Conservation (phyloP, 257 asterid species). For the Nicotiana tomentosiformis region DNA sequence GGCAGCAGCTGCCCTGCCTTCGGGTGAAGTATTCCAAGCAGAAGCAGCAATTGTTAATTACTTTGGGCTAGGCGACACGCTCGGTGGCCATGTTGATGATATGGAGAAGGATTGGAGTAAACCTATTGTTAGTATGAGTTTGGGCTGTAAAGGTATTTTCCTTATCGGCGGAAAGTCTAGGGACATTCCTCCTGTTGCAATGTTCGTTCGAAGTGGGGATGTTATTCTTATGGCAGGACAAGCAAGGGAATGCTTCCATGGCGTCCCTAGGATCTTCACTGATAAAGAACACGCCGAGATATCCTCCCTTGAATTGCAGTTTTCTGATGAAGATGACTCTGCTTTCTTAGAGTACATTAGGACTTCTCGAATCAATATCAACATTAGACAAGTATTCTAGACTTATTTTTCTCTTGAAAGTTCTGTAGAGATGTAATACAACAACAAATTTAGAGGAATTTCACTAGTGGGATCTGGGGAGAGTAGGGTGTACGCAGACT, state of each 20-base stretch:
- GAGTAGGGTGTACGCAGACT: rapidly evolving
- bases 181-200: conserved; percentile 67
- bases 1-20: conserved; percentile 81
- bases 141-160: conserved; percentile 96
- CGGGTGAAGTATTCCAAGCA: conserved; percentile 64
- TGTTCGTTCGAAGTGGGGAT: conserved; percentile 95
- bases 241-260: conserved; percentile 96
- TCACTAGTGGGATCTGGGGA: too few species aligned
- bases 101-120: conserved; percentile 99
- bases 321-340: conserved; percentile 37
- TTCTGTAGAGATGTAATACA: neutral
- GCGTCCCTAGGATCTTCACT: conserved; percentile 84
- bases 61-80: conserved; percentile 80
- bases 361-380: conserved; percentile 88
- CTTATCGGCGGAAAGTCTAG: conserved; percentile 89
- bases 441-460: too few species aligned
- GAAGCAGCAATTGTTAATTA: conserved; percentile 98
- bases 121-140: conserved; percentile 96
- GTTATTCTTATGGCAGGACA: conserved; percentile 84
- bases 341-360: conserved; percentile 55
- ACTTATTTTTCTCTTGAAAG: neutral
- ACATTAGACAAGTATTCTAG: conserved; percentile 82
- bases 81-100: conserved; percentile 99
- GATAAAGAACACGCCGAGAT: conserved; percentile 67
- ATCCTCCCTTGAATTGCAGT: conserved; percentile 48